These are phyloP conservation scores for Stipa capillata DNA, from an alignment of 176 grass and related monocot species.

Conservation along the genomic window DNA sequence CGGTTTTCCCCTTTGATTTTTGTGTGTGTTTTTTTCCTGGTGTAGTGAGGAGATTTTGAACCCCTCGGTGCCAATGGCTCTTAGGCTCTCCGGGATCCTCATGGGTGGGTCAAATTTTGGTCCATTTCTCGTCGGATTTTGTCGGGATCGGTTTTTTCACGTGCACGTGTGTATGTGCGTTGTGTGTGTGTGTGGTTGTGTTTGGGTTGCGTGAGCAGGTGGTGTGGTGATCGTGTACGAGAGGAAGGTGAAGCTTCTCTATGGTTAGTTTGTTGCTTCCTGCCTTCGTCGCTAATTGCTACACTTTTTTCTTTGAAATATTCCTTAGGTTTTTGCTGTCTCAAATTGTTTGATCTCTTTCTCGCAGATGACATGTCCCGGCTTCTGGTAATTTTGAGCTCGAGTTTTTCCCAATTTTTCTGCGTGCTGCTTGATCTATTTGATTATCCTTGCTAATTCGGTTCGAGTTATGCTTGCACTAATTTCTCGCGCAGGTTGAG, in stretches of 20 bases:
- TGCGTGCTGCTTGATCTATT: neutral
- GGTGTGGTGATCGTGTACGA: slow-evolving; percentile 93
- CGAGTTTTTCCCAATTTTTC: neutral
- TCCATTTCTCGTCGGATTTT: neutral
- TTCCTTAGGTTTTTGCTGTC: neutral
- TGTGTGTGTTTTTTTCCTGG: neutral
- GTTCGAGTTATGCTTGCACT: neutral
- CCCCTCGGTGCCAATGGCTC: slow-evolving; percentile 87
- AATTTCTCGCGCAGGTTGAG: slow-evolving; percentile 39
- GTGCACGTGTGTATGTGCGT: no score
- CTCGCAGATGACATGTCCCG: slow-evolving; percentile 69
- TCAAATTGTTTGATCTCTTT: neutral
- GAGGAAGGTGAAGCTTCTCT: slow-evolving; percentile 89
- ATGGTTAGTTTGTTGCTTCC: slow-evolving; percentile 42
- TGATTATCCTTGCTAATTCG: neutral
- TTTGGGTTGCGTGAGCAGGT: slow-evolving; percentile 24
- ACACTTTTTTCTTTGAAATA: neutral
- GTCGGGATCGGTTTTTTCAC: no score
- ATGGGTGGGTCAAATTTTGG: slow-evolving; percentile 49
- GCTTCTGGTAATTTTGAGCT: slow-evolving; percentile 36
- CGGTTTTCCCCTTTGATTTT: neutral
- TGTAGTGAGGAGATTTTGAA: slow-evolving; percentile 90
- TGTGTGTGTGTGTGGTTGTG: neutral
- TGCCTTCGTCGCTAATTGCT: neutral
- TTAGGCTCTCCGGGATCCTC: slow-evolving; percentile 86